phyloP scores from a whole-genome alignment of 2,329 filamentous ascomycete genomes.

The Cytospora chrysosperma region DNA sequence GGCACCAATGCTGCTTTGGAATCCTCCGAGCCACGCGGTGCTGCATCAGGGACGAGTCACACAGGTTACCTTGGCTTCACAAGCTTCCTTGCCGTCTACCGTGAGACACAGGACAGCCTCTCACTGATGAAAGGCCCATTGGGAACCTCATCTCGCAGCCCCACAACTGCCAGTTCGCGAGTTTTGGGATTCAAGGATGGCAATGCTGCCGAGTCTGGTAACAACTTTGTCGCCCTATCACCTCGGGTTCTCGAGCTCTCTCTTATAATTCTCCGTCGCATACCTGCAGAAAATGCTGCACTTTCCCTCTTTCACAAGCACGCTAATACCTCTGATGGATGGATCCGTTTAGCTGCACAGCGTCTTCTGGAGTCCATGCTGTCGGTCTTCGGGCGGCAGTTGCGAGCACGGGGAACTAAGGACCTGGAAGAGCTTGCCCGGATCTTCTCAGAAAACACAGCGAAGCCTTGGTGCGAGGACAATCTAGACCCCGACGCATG shows the following conservation, averaged over 20 bases:
- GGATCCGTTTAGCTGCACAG: slow-evolving; percentile 33
- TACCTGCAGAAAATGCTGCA: slow-evolving; percentile 33
- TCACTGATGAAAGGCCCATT: slow-evolving; percentile 34
- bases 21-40: background rate
- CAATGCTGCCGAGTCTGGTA: background rate
- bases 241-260: slow-evolving; percentile 37
- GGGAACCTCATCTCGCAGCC: background rate
- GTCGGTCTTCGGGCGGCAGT: slow-evolving; percentile 32
- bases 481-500: slow-evolving; percentile 37
- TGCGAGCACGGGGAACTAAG: slow-evolving; percentile 29
- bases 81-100: slow-evolving; percentile 42
- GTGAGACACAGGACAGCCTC: slow-evolving; percentile 42
- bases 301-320: slow-evolving; percentile 27
- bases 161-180: background rate
- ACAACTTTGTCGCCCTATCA: slow-evolving; percentile 23
- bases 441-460: slow-evolving; percentile 39
- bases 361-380: slow-evolving; percentile 36
- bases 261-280: slow-evolving; percentile 37
- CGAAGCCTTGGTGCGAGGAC: slow-evolving; percentile 36
- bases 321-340: slow-evolving; percentile 32
- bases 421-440: slow-evolving; percentile 39
- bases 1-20: background rate
- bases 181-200: background rate
- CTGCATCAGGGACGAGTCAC: slow-evolving; percentile 16
- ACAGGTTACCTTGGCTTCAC: slow-evolving; percentile 47